Evolutionary conservation across 164 flowering plant genomes (phyloP).

Genomic region (Macadamia tetraphylla): DNA sequence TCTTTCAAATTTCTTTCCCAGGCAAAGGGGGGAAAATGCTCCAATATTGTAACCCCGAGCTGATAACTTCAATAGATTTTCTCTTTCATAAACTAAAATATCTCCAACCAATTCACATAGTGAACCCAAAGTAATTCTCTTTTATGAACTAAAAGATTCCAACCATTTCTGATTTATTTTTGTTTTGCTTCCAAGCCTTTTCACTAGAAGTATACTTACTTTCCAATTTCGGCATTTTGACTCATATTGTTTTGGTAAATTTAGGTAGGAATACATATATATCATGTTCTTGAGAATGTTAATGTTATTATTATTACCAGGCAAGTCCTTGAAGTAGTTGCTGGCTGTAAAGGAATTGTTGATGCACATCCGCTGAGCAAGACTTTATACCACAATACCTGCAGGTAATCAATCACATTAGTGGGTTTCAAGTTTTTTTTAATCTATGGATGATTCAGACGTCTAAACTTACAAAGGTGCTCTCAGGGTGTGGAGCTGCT

Average conservation of each 20-base stretch:
- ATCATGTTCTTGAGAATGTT: not conserved
- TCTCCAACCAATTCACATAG: no score
- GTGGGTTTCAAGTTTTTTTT: slow-evolving; percentile 6
- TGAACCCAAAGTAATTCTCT: no score
- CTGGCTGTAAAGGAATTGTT: slow-evolving; percentile 72
- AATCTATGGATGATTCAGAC: not conserved
- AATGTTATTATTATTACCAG: slow-evolving; percentile 30
- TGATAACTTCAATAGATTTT: no score
- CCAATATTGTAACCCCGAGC: no score
- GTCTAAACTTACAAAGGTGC: not conserved
- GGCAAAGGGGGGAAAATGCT: no score
- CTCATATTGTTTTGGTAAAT: not conserved
- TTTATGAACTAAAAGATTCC: no score
- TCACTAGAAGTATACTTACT: not conserved
- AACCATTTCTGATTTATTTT: no score
- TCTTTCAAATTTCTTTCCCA: no score
- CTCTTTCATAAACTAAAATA: no score
- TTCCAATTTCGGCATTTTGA: no score
- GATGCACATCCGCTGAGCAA: slow-evolving; percentile 60
- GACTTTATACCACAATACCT: slow-evolving; percentile 79
- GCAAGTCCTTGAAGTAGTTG: slow-evolving; percentile 98
- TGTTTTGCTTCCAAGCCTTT: not conserved
- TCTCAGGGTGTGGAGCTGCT: no score
- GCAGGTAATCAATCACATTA: slow-evolving; percentile 57
- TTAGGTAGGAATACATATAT: not conserved